Evolutionary conservation across 371 early-diverging fungal genomes (phyloP), one percentile per base, ranked within the genome.

Genomic region (Zopfochytrium polystomum): DNA sequence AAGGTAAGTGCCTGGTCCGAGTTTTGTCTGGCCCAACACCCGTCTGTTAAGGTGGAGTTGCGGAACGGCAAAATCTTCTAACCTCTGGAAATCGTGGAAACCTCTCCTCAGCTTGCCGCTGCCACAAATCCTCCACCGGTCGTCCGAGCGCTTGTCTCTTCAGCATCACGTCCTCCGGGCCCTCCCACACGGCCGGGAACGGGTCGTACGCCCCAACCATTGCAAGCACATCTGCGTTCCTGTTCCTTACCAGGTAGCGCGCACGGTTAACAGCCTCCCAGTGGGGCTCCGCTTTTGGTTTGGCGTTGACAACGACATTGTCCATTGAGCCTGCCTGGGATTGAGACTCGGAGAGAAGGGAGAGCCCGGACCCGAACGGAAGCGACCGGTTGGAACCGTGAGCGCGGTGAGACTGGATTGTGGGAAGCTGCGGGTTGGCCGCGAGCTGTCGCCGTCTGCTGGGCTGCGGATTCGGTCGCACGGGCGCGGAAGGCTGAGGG

Each of bases 141-240:
- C 42, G 11, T 42, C 42, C 42, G n/a, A 13, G 42, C 11, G 42
- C 11, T 42, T 42, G 42, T 42, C 42, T 11, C n/a, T 42, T n/a
- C n/a, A n/a, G 13, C 11, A n/a, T n/a, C 11, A 42, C 42, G n/a
- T n/a, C 13, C n/a, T 42, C 13, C n/a, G 42, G 13, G n/a, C n/a
- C n/a, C n/a, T 11, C 13, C 42, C 42, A 42, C 11, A 42, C 13
- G 13, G n/a, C 11, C 11, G 42, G 42, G n/a, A 42, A 42, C 42
- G 42, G 42, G n/a, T 42, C 42, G n/a, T 42, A 42, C 11, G 42
- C 42, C n/a, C 42, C 42, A 11, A 42, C 42, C 42, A 42, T 42
- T 42, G 42, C 42, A 13, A 11, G 11, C n/a, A 11, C 13, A 13
- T 42, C 42, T 13, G n/a, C 11, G 42, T 42, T 42, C 11, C 13